A percentile compares a stretch with the other conserved stretches of the same genome.
phyloP scores from a whole-genome alignment of 2,329 filamentous ascomycete genomes.

The Colletotrichum cordylinicola region DNA sequence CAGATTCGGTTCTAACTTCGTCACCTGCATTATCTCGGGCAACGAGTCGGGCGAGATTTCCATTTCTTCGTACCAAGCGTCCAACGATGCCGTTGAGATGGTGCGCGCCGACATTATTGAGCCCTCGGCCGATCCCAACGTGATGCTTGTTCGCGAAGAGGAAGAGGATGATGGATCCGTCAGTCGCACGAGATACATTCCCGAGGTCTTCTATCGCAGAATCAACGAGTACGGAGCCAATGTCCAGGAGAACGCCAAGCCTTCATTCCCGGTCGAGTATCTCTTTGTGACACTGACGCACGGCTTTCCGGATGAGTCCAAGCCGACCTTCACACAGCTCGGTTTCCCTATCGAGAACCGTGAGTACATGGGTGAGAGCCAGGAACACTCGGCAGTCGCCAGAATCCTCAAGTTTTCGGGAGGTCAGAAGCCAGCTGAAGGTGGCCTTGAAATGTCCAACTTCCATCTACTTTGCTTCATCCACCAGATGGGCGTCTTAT shows the following conservation, averaged over 20 bases:
- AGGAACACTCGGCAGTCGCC: conserved; percentile 75
- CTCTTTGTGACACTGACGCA: conserved; percentile 95
- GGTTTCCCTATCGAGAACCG: conserved; percentile 93
- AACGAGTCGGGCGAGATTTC: conserved; percentile 88
- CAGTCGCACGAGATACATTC: conserved; percentile 84
- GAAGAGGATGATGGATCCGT: conserved; percentile 78
- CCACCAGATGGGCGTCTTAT: conserved; percentile 79
- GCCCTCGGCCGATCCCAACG: conserved; percentile 87
- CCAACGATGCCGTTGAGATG: conserved; percentile 97
- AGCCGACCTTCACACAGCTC: conserved; percentile 75
- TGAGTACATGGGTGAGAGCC: conserved; percentile 82
- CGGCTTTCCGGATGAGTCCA: conserved; percentile 85
- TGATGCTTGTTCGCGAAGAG: conserved; percentile 94
- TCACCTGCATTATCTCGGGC: conserved; percentile 94
- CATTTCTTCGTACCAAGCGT: conserved; percentile 92
- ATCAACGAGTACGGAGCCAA: conserved; percentile 97
- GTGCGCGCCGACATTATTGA: conserved; percentile 93
- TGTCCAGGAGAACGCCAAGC: conserved; percentile 96
- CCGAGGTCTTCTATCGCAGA: conserved; percentile 93
- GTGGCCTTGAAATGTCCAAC: conserved; percentile 78
- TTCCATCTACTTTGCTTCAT: conserved; percentile 95
- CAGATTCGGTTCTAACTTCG: conserved; percentile 93
- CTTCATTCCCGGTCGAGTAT: conserved; percentile 95
- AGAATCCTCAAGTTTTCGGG: conserved; percentile 70
- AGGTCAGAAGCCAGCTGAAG: conserved; percentile 64